Evolutionary conservation across 345 rosid genomes (phyloP).

Genomic region (Excoecaria cochinchinensis): DNA sequence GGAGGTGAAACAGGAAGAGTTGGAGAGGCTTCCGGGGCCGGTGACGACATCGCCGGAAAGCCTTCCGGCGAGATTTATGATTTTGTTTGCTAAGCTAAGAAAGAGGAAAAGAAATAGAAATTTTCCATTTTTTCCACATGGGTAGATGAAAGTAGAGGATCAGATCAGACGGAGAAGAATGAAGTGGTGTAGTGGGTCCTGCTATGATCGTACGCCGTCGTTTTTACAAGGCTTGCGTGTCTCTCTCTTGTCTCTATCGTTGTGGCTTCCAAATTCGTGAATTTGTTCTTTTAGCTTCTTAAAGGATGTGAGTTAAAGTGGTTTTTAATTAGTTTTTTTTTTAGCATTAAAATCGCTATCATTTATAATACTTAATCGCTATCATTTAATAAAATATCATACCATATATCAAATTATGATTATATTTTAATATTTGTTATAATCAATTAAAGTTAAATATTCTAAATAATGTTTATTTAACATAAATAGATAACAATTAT

Average conservation of each 20-base stretch:
- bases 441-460: too few relatives aligned
- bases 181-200: background rate
- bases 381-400: too few relatives aligned
- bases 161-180: background rate
- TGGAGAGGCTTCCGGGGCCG: background rate
- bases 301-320: too few relatives aligned
- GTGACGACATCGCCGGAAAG: conserved; percentile 28
- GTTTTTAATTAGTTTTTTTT: too few relatives aligned
- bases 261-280: background rate
- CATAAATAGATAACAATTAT: too few relatives aligned
- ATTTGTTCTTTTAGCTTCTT: background rate
- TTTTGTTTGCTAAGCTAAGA: too few relatives aligned
- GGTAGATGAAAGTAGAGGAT: background rate
- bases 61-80: background rate
- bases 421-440: too few relatives aligned
- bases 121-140: background rate
- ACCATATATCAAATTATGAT: too few relatives aligned
- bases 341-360: too few relatives aligned
- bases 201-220: background rate
- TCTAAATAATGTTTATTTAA: too few relatives aligned
- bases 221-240: background rate
- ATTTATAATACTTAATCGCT: too few relatives aligned
- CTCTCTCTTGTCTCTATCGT: background rate
- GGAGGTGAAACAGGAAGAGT: background rate
- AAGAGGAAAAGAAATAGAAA: background rate